Base-by-base conservation (phyloP, 495 filamentous ascomycete species). In the Arthonia radiata region DNA sequence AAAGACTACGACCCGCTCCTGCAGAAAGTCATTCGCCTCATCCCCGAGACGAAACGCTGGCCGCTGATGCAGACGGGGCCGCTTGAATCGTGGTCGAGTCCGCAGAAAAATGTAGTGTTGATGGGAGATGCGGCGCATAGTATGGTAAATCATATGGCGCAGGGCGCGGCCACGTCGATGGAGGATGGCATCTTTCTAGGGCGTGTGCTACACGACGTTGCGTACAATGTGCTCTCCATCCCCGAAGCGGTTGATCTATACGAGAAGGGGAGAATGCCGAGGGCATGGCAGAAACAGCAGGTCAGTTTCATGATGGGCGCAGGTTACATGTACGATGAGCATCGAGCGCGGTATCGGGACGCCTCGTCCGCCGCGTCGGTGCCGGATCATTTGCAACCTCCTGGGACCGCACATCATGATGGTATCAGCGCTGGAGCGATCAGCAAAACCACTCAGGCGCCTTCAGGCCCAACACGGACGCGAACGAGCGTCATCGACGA, bases 1-100 rank as follows among this genome's bases (percentile, higher is more conserved):
- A 29, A 36, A 5, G 32, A 28, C 10, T 48, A 39, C 9, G 52
- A 58, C 13, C 47, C 49, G 2, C 17, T 38, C 3, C 52, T 42
- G 2, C 48, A 48, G 46, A 36, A 53, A 11, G 32, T 38, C 25
- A 24, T 38, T 23, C 30, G 38, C 26, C 38, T 28, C 36, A 38
- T 41, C 15, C 36, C 38, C 5, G 15, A 17, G 6, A 34, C 30
- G 13, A 25, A 31, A 11, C 31, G 36, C 5, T 41, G 38, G 38
- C 38, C 38, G 13, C 30, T 41, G 4, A 32, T 41, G 2, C 26
- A 36, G n/a, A 41, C 38, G 9, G 38, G 35, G 0, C 38, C 38
- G 13, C 15, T 38, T 10, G 25, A 32, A 0, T 27, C 32, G 1
- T 41, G 38, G 36, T 36, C 36, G 5, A 38, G 23, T 18, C 22